phyloP scores from a whole-genome alignment of 1,284 basidiomycete species.

The Naganishia sp. region DNA sequence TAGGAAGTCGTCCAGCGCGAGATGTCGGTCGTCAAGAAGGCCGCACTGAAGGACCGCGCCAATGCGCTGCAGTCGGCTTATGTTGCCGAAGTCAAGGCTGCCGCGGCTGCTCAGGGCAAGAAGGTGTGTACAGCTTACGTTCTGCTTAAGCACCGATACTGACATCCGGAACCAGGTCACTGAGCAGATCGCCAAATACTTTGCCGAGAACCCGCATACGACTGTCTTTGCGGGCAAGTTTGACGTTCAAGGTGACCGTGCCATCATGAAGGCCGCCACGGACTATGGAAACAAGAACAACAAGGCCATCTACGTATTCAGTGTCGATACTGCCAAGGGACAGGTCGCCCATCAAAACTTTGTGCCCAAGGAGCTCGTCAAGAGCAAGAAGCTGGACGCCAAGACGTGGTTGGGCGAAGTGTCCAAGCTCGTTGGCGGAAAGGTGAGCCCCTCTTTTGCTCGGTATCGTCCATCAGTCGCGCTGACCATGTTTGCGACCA shows the following conservation, averaged over 20 bases:
- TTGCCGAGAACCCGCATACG: constrained; percentile 72
- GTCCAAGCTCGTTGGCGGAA: constrained; percentile 77
- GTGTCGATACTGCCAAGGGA: constrained; percentile 65
- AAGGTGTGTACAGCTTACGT: constrained; percentile 58
- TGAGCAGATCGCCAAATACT: constrained; percentile 69
- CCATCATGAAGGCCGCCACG: constrained; percentile 60
- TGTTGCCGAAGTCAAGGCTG: constrained; percentile 82
- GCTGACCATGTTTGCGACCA: constrained; percentile 46
- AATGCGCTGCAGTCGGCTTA: constrained; percentile 74
- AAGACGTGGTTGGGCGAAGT: constrained; percentile 80
- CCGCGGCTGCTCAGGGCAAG: constrained; percentile 75
- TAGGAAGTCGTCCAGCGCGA: constrained; percentile 87
- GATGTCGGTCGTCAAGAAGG: constrained; percentile 82
- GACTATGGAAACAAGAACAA: constrained; percentile 71
- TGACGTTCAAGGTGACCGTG: constrained; percentile 71
- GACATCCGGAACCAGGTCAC: constrained; percentile 60
- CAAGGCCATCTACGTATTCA: constrained; percentile 88
- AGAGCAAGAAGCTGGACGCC: constrained; percentile 66
- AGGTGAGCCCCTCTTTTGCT: constrained; percentile 58
- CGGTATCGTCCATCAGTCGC: neutral
- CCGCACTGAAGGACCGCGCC: constrained; percentile 74
- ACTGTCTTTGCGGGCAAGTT: constrained; percentile 69
- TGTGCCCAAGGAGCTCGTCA: constrained; percentile 67
- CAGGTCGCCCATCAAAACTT: constrained; percentile 89
- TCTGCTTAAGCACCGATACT: constrained; percentile 11